phyloP scores from a whole-genome alignment of 2,329 filamentous ascomycete species.

The Talaromyces marneffei region DNA sequence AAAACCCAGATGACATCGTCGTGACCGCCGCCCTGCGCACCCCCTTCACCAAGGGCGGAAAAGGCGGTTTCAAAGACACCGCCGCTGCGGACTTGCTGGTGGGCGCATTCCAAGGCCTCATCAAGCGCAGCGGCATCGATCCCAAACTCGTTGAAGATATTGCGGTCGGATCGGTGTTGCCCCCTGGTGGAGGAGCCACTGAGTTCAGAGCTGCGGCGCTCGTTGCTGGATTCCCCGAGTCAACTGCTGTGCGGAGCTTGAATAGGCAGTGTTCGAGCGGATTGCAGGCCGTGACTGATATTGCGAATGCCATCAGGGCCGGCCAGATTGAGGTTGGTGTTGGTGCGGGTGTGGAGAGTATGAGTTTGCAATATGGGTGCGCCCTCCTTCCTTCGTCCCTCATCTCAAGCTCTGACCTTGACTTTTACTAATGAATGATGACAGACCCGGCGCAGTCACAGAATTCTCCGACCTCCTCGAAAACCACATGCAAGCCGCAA shows the following conservation, averaged over 20 bases:
- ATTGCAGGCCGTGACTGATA: slow-evolving; percentile 85
- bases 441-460: slow-evolving; percentile 70
- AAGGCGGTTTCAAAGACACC: slow-evolving; percentile 94
- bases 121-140: slow-evolving; percentile 83
- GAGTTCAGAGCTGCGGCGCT: slow-evolving; percentile 92
- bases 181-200: slow-evolving; percentile 88
- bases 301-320: slow-evolving; percentile 82
- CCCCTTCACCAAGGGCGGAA: slow-evolving; percentile 85
- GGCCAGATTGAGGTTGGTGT: slow-evolving; percentile 96
- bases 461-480: slow-evolving; percentile 92
- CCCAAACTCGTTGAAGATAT: slow-evolving; percentile 86
- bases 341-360: slow-evolving; percentile 93
- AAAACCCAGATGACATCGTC: slow-evolving; percentile 67
- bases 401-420: not conserved
- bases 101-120: slow-evolving; percentile 72
- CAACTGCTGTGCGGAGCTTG: slow-evolving; percentile 75
- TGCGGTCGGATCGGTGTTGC: slow-evolving; percentile 81
- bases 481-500: slow-evolving; percentile 70
- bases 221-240: slow-evolving; percentile 83
- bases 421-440: not conserved
- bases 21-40: slow-evolving; percentile 89
- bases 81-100: slow-evolving; percentile 76
- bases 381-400: slow-evolving; percentile 21
- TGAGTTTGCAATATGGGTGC: slow-evolving; percentile 86
- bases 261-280: slow-evolving; percentile 95